Conservation (phyloP, 495 filamentous ascomycete genomes). For the Articulospora tetracladia region DNA sequence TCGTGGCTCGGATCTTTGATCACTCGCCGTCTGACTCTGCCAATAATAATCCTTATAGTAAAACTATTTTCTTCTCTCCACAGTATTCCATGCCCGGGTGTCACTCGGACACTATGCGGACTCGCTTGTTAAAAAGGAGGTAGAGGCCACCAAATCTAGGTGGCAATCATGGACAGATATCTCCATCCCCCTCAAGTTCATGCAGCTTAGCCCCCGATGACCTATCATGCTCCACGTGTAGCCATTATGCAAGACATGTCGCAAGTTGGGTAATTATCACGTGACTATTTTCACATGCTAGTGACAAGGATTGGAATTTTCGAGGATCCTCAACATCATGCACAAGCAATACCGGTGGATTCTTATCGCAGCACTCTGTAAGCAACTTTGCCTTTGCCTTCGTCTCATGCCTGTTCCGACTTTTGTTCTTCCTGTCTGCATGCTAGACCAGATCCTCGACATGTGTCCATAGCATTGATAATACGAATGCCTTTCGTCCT, state of each 20-base stretch:
- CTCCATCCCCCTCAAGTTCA: neutral
- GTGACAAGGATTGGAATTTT: neutral
- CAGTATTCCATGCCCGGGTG: too few relatives aligned
- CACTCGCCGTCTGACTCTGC: too few relatives aligned
- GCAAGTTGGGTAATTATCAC: neutral
- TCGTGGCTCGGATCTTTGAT: too few relatives aligned
- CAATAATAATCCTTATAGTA: too few relatives aligned
- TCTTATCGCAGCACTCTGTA: neutral
- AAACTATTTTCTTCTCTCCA: too few relatives aligned
- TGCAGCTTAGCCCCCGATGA: neutral
- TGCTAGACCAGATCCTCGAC: neutral
- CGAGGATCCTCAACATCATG: conserved; percentile 1
- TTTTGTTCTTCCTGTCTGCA: neutral
- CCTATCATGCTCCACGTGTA: neutral
- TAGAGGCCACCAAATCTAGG: neutral
- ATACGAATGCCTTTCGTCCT: neutral
- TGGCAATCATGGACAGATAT: neutral
- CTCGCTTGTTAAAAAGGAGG: neutral
- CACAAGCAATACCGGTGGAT: neutral
- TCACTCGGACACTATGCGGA: too few relatives aligned
- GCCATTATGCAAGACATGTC: neutral
- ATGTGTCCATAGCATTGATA: neutral
- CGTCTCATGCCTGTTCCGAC: neutral
- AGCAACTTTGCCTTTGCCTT: neutral
- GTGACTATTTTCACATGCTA: conserved; percentile 5